phyloP scores from a whole-genome alignment of 192 early-diverging fungal genomes.

The Rhizophagus sp. region DNA sequence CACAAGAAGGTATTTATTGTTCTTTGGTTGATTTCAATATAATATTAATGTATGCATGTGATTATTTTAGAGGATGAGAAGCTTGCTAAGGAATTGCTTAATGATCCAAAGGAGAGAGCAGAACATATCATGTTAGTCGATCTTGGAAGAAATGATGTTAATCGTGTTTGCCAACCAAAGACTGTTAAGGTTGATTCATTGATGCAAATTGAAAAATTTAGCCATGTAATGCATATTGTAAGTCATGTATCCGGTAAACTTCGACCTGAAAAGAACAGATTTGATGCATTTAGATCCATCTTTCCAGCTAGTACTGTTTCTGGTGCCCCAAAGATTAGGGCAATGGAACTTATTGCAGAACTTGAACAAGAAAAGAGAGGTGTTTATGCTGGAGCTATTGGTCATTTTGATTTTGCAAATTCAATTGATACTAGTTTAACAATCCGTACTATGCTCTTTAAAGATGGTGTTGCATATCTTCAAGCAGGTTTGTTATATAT shows the following conservation, averaged over 20 bases:
- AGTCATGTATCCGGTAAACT: conserved; percentile 90
- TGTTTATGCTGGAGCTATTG: conserved; percentile 78
- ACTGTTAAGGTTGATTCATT: conserved; percentile 94
- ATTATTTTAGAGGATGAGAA: conserved; percentile 72
- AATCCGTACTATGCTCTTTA: conserved; percentile 98
- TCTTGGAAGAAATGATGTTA: conserved; percentile 97
- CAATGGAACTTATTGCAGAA: conserved; percentile 92
- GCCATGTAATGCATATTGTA: conserved; percentile 99
- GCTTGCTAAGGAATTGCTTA: conserved; percentile 84
- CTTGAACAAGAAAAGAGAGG: conserved; percentile 93
- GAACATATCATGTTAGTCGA: conserved; percentile 99
- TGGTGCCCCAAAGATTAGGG: conserved; percentile 98
- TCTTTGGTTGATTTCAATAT: not conserved
- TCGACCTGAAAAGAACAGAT: conserved; percentile 82
- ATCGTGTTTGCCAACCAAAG: conserved; percentile 91
- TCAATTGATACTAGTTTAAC: conserved; percentile 97
- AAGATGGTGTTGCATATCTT: conserved; percentile 91
- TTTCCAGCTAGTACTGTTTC: conserved; percentile 98
- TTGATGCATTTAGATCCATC: conserved; percentile 88
- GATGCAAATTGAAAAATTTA: conserved; percentile 97
- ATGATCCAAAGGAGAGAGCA: conserved; percentile 93
- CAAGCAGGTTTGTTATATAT: conserved; percentile 67
- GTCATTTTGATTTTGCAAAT: conserved; percentile 93
- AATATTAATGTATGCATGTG: not conserved
- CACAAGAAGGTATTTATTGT: conserved; percentile 47